phyloP scores from a whole-genome alignment of 208 protist genomes.

The Leishmania guyanensis region DNA sequence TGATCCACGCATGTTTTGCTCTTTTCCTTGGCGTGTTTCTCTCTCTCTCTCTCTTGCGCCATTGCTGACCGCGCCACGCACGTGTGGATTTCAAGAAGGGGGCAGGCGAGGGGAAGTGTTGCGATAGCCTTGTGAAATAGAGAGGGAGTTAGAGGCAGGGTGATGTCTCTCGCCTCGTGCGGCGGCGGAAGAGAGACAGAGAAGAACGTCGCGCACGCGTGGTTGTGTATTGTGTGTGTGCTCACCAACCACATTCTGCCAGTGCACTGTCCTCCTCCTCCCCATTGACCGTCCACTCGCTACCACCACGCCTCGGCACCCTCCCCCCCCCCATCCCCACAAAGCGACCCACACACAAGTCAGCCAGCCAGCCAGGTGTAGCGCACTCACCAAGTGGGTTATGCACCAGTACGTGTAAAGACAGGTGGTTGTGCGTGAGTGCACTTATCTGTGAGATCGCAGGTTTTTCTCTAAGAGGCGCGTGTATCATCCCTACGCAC shows the following conservation, averaged over 20 bases:
- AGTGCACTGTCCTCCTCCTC: neutral
- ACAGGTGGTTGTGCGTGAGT: neutral
- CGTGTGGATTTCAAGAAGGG: neutral
- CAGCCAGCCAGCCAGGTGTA: neutral
- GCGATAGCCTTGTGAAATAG: neutral
- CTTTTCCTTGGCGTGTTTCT: neutral
- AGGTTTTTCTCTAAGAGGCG: neutral
- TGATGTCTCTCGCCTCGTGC: no score
- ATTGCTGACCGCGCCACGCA: slow-evolving; percentile 2
- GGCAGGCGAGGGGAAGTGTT: neutral
- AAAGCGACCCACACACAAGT: neutral
- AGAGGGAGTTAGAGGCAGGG: neutral
- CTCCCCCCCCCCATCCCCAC: neutral
- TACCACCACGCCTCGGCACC: neutral
- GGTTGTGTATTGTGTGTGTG: neutral
- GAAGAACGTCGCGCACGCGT: neutral
- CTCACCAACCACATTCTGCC: neutral
- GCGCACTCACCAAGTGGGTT: neutral
- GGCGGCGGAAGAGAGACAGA: neutral
- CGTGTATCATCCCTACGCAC: neutral
- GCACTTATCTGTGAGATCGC: neutral
- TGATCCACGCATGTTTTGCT: neutral
- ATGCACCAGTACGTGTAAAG: neutral
- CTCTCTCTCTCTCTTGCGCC: slow-evolving; percentile 6
- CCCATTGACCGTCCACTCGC: neutral